phyloP scores from a whole-genome alignment of 2,329 filamentous ascomycete species.

The Fusarium palustre region DNA sequence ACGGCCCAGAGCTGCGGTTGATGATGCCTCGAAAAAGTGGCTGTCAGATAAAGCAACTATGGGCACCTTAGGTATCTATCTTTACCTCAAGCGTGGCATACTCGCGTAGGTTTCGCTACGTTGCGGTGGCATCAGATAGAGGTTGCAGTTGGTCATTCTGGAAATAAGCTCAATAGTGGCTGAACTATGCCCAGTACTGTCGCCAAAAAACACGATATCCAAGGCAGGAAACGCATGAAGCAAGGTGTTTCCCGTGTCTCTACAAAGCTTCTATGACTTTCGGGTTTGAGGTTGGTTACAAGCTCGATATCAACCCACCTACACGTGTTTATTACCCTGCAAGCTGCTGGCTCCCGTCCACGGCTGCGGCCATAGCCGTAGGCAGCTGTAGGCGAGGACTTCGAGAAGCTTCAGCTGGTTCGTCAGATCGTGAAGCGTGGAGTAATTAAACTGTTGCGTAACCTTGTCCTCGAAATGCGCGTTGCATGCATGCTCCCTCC shows the following conservation, averaged over 20 bases:
- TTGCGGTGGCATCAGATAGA: conserved; percentile 15
- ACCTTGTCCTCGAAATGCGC: conserved; percentile 18
- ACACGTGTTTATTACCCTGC: conserved; percentile 32
- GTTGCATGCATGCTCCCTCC: conserved; percentile 8
- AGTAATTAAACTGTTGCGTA: conserved; percentile 29
- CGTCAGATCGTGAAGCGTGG: conserved; percentile 11
- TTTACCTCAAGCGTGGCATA: not conserved
- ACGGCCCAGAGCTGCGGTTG: conserved; percentile 10
- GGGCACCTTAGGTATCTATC: conserved; percentile 2
- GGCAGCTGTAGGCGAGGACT: conserved; percentile 17
- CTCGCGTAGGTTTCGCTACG: conserved; percentile 12
- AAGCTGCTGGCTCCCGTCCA: conserved; percentile 34
- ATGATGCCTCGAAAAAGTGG: conserved; percentile 13
- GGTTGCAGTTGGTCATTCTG: conserved; percentile 19
- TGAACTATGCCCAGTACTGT: not conserved
- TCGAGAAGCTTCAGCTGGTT: conserved; percentile 27
- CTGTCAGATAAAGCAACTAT: conserved; percentile 3
- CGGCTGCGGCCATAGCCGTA: conserved; percentile 28
- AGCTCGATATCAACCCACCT: conserved; percentile 10
- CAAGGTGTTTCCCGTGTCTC: conserved; percentile 8
- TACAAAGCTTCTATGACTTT: conserved; percentile 2
- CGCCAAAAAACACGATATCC: conserved; percentile 2
- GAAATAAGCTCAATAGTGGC: conserved; percentile 7
- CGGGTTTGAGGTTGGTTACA: conserved; percentile 20
- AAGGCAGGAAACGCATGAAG: conserved; percentile 20